Base-by-base conservation (phyloP, 202 grass and related monocot species). In the Carex arenaria region DNA sequence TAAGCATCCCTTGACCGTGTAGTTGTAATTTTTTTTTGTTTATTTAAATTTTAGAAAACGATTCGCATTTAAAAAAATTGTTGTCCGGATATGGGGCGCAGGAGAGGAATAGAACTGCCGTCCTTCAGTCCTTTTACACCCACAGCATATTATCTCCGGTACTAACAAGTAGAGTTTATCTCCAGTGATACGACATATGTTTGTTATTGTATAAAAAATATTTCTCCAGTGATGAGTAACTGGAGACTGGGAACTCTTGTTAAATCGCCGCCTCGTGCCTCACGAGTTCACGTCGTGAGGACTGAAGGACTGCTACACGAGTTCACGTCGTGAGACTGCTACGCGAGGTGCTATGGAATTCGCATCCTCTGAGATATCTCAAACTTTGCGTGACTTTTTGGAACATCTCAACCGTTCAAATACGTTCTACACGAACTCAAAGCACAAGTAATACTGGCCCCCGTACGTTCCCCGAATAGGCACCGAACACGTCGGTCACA, bases 31-130 rank as follows among this genome's bases (percentile, higher is more conserved):
- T 74, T 53, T 51, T 10, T 51, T 72, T 47, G 8, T 72, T 72
- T 43, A 47, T 72, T 20, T 72, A 18, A 10, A 18, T 9, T 53
- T 76, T 55, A 30, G 49, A 56, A 55, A 55, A 76, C 3, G 22
- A 76, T 18, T 4, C 18, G 23, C 6, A 9, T 7, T 56, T 56
- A 56, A 54, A 30, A 32, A 20, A 69, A 11, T n/a, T 0, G 49
- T 76, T 76, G 72, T 76, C 72, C 72, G 72, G 49, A 56, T 26
- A 56, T 76, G 72, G 72, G 72, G 51, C 72, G 49, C 72, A 76
- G 18, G 26, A 31, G 2, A 52, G n/a, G 8, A 10, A 26, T 20
- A 2, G 18, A 23, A 23, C 60, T 19, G 19, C 69, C 4, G 42
- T 40, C 38, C 38, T 40, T 40, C 38, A 40, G 38, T 40, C n/a